Evolutionary conservation across 352 stramenopile species (phyloP).

Genomic region (Thraustotheca clavata): DNA sequence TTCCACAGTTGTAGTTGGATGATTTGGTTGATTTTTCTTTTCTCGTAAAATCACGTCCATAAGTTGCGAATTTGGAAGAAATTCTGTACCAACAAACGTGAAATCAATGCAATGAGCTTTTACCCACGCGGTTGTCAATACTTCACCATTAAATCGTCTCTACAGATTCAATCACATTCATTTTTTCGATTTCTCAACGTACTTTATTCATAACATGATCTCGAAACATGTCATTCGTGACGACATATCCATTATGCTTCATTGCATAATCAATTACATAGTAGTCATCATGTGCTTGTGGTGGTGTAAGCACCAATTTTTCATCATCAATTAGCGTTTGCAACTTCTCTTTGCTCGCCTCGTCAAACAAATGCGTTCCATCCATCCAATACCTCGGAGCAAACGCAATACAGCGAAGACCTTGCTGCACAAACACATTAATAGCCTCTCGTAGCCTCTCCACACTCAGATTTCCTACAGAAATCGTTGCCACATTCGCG

Average conservation of each 20-base stretch:
- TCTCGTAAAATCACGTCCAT: conserved; percentile 52
- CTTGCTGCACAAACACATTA: conserved; percentile 45
- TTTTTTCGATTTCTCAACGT: not conserved
- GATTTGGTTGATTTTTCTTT: conserved; percentile 18
- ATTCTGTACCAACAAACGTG: conserved; percentile 84
- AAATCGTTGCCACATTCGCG: conserved; percentile 64
- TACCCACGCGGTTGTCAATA: conserved; percentile 51
- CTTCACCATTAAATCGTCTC: conserved; percentile 29
- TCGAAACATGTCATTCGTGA: conserved; percentile 91
- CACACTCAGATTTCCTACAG: conserved; percentile 40
- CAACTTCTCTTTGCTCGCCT: conserved; percentile 33
- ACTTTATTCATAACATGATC: conserved; percentile 76
- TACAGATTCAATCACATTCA: conserved; percentile 2
- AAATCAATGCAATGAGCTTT: conserved; percentile 74
- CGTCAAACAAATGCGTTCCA: conserved; percentile 30
- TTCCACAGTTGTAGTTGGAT: not conserved
- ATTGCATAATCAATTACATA: conserved; percentile 89
- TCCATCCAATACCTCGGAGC: conserved; percentile 77
- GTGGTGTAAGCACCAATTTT: conserved; percentile 65
- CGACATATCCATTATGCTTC: conserved; percentile 80
- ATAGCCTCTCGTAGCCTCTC: conserved; percentile 55
- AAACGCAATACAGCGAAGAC: conserved; percentile 66
- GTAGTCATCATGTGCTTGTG: conserved; percentile 81
- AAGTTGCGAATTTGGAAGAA: conserved; percentile 80
- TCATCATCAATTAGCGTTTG: conserved; percentile 49